Evolutionary conservation across 2,329 filamentous ascomycete genomes (phyloP).

Genomic region (Penicillium sp.): DNA sequence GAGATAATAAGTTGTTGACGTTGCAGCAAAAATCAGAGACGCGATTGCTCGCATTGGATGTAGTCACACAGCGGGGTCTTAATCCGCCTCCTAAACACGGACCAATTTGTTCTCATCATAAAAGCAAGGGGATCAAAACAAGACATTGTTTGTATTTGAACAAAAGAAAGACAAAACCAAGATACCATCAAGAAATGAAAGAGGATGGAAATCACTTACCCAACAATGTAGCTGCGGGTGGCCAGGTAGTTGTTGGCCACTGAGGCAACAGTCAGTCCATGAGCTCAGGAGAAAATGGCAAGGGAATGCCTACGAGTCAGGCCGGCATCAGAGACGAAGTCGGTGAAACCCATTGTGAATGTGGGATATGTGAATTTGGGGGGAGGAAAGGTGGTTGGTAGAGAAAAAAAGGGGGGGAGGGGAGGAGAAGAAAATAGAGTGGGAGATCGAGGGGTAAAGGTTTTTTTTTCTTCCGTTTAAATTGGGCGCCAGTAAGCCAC

Average conservation of each 20-base stretch:
- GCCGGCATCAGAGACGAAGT: constrained; percentile 65
- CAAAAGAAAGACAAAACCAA: constrained; percentile 28
- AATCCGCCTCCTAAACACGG: constrained; percentile 94
- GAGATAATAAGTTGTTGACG: constrained; percentile 6
- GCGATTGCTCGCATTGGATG: constrained; percentile 72
- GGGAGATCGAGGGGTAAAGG: constrained; percentile 35
- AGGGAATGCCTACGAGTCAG: constrained; percentile 57
- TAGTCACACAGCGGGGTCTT: constrained; percentile 87
- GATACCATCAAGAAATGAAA: constrained; percentile 1
- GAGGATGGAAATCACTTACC: constrained; percentile 60
- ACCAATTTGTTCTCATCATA: constrained; percentile 87
- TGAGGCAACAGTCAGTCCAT: constrained; percentile 42
- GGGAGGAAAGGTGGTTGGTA: constrained; percentile 8
- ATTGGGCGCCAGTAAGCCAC: constrained; percentile 28
- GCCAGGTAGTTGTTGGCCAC: constrained; percentile 50
- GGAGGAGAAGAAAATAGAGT: constrained; percentile 32
- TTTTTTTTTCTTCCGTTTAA: constrained; percentile 37
- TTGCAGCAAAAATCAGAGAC: constrained; percentile 64
- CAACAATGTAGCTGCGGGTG: constrained; percentile 78
- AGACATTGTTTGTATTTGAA: constrained; percentile 19
- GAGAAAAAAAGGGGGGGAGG: constrained; percentile 20
- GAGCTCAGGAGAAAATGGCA: constrained; percentile 27
- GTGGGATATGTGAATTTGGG: constrained; percentile 28
- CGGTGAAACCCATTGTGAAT: constrained; percentile 67
- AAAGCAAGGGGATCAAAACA: constrained; percentile 29